Conservation (phyloP, 768 basidiomycete species). For the Rubroboletus pulcherrimus region DNA sequence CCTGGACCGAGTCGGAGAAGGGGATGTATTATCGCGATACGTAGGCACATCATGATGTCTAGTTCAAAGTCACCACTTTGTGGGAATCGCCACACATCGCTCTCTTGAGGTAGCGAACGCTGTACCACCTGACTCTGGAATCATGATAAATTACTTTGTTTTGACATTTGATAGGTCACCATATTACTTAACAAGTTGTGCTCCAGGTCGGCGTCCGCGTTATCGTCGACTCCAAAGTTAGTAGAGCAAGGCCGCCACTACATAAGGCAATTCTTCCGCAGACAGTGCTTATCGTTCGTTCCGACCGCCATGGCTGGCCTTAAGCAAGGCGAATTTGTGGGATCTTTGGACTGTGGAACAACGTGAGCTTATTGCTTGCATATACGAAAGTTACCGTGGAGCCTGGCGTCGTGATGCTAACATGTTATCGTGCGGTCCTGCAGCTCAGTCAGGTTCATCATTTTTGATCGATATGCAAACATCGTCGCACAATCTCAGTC, state of each 20-base stretch:
- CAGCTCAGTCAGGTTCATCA: slow-evolving; percentile 88
- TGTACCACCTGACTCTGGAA: background rate
- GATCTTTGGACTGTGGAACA: slow-evolving; percentile 91
- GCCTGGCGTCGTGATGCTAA: background rate
- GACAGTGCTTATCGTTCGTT: background rate
- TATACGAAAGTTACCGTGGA: background rate
- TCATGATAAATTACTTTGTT: background rate
- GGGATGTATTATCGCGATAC: slow-evolving; percentile 26
- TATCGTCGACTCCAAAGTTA: no score
- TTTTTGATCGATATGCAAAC: slow-evolving; percentile 84
- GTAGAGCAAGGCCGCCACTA: background rate
- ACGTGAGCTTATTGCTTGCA: slow-evolving; percentile 56
- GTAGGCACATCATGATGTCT: background rate
- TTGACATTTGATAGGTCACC: background rate
- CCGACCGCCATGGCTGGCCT: slow-evolving; percentile 31
- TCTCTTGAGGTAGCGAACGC: background rate
- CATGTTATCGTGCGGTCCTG: background rate
- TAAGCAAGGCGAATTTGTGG: slow-evolving; percentile 79
- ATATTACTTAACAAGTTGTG: background rate
- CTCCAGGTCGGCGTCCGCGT: background rate
- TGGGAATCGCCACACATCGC: background rate
- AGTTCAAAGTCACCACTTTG: background rate
- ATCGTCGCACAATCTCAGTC: slow-evolving; percentile 86
- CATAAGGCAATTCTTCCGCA: slow-evolving; percentile 12
- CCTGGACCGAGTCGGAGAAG: slow-evolving; percentile 56